Evolutionary conservation across 805 yeast species (phyloP).

Genomic region (Saccharomycopsis sp.): DNA sequence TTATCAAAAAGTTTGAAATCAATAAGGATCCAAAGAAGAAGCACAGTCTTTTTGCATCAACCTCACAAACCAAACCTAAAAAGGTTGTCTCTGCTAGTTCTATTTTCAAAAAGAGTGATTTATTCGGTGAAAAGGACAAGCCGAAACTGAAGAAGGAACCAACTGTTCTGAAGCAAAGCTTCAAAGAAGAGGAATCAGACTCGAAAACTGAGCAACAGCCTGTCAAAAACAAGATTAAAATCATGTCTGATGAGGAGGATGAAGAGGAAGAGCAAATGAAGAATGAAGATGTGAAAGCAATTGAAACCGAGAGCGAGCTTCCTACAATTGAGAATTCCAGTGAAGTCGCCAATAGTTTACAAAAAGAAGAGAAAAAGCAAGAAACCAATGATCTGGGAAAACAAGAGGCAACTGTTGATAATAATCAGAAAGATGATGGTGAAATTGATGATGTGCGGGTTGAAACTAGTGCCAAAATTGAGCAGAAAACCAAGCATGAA

Average conservation of each 20-base stretch:
- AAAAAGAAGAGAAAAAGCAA: no score
- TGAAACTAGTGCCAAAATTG: no score
- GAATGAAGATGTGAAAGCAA: neutral
- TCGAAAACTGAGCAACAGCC: neutral
- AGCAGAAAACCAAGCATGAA: no score
- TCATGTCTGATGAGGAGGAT: constrained; percentile 5
- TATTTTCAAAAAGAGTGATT: constrained; percentile 14
- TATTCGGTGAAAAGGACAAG: constrained; percentile 8
- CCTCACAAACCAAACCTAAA: neutral
- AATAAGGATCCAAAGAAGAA: constrained; percentile 15
- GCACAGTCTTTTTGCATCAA: constrained; percentile 16
- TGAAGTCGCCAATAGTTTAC: no score
- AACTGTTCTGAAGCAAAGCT: neutral
- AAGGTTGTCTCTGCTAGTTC: neutral
- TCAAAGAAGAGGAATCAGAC: neutral
- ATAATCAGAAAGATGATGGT: neutral
- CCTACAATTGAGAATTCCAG: constrained; percentile 2
- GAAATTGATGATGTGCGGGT: neutral
- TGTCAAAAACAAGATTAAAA: neutral
- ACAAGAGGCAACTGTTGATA: no score
- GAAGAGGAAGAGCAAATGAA: constrained; percentile 1
- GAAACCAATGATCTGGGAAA: neutral
- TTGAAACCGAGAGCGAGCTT: neutral
- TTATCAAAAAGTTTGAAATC: constrained; percentile 5
- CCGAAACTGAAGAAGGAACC: neutral